Percentiles rank a stretch among this genome's conserved stretches.
phyloP scores from a whole-genome alignment of 805 yeast species.

The Candida parachauliodes region DNA sequence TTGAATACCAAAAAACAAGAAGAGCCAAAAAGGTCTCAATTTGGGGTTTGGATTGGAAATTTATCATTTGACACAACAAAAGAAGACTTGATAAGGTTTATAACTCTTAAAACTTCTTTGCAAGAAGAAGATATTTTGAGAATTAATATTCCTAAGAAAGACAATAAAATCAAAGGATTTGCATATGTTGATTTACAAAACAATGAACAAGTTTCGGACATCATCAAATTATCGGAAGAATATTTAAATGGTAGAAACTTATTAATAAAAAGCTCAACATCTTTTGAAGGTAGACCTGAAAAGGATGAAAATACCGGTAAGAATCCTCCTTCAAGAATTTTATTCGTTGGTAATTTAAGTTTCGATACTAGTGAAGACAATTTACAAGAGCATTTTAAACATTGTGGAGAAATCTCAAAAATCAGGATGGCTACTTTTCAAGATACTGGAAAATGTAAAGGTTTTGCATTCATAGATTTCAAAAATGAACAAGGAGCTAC shows the following conservation, averaged over 20 bases:
- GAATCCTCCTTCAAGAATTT: constrained; percentile 83
- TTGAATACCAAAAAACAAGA: constrained; percentile 25
- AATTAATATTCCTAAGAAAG: constrained; percentile 75
- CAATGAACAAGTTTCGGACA: constrained; percentile 56
- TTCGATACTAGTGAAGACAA: constrained; percentile 85
- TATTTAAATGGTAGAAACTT: constrained; percentile 80
- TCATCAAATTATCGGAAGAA: constrained; percentile 65
- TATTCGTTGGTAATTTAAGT: constrained; percentile 90
- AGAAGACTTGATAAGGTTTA: constrained; percentile 66
- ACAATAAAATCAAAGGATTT: constrained; percentile 73
- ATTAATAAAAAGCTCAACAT: constrained; percentile 74
- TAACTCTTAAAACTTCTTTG: constrained; percentile 58
- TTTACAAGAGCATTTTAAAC: constrained; percentile 78
- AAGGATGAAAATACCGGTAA: constrained; percentile 44
- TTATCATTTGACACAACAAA: constrained; percentile 77
- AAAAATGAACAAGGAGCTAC: constrained; percentile 78
- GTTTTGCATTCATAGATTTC: constrained; percentile 91
- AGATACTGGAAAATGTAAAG: constrained; percentile 94
- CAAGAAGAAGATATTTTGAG: constrained; percentile 63
- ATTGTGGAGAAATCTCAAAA: constrained; percentile 80
- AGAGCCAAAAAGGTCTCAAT: constrained; percentile 47
- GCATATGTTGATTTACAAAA: constrained; percentile 82
- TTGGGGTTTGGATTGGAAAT: constrained; percentile 94
- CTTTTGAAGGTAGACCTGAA: constrained; percentile 84
- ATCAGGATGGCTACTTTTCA: constrained; percentile 98